Percentiles rank a stretch among this genome's conserved stretches.
These are phyloP conservation scores for Pinus taeda DNA, from an alignment of 75 land plant genomes.

Conservation along the genomic window DNA sequence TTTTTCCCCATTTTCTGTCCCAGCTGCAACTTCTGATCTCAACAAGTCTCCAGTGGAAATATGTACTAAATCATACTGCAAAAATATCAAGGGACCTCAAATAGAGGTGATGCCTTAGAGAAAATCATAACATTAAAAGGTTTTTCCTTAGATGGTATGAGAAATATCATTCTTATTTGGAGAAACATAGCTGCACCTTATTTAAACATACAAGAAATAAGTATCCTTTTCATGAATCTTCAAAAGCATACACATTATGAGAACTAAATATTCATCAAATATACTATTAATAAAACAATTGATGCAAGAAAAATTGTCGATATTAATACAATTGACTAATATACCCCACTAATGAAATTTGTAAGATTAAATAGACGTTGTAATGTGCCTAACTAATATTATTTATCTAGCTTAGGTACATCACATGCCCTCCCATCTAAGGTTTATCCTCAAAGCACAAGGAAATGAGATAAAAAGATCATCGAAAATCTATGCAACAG, in stretches of 20 bases:
- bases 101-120: neutral
- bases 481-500: too few relatives aligned
- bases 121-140: neutral
- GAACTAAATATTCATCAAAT: too few relatives aligned
- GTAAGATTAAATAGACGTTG: too few relatives aligned
- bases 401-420: too few relatives aligned
- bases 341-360: too few relatives aligned
- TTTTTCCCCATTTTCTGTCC: slow-evolving; percentile 71
- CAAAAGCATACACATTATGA: neutral
- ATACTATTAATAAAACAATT: too few relatives aligned
- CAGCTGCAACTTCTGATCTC: slow-evolving; percentile 82
- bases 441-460: too few relatives aligned
- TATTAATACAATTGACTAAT: too few relatives aligned
- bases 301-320: too few relatives aligned
- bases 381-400: too few relatives aligned
- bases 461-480: too few relatives aligned
- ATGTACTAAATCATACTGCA: slow-evolving; percentile 85
- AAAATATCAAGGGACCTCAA: slow-evolving; percentile 2
- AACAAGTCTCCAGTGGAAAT: slow-evolving; percentile 86
- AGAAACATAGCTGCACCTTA: neutral
- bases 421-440: too few relatives aligned
- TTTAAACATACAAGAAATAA: neutral
- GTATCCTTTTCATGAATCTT: neutral
- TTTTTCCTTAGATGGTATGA: neutral
- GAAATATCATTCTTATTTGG: neutral